phyloP scores from a whole-genome alignment of 345 rosid species.

The Dimocarpus longan region DNA sequence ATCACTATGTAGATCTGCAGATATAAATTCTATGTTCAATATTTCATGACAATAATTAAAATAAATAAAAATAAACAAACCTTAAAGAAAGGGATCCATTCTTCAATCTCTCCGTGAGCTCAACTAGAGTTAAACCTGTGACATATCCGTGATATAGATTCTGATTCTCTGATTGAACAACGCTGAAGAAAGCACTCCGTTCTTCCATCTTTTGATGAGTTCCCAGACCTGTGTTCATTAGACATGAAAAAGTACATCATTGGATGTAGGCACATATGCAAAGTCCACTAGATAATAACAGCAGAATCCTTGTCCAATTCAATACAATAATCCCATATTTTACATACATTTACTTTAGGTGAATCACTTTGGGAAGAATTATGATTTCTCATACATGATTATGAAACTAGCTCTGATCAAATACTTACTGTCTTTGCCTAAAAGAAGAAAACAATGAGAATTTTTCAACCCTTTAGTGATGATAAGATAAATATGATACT shows the following conservation, averaged over 20 bases:
- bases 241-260: not conserved
- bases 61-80: not conserved
- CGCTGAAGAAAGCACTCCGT: not conserved
- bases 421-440: not conserved
- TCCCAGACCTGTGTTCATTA: not conserved
- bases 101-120: conserved; percentile 43
- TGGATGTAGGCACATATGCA: not conserved
- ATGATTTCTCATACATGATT: not conserved
- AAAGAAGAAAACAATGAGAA: no score
- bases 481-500: not conserved
- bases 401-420: not conserved
- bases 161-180: no score
- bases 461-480: not conserved
- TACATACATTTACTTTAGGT: not conserved
- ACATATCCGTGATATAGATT: not conserved
- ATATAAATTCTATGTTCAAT: not conserved
- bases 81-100: conserved; percentile 37
- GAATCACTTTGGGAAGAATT: not conserved
- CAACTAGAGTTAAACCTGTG: conserved; percentile 45
- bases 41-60: not conserved
- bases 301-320: no score
- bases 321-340: not conserved
- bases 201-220: not conserved
- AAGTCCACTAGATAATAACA: not conserved
- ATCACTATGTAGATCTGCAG: no score